These are phyloP conservation scores for Bothriochloa decipiens DNA, from an alignment of 176 grass and related monocot genomes.

Conservation along the genomic window DNA sequence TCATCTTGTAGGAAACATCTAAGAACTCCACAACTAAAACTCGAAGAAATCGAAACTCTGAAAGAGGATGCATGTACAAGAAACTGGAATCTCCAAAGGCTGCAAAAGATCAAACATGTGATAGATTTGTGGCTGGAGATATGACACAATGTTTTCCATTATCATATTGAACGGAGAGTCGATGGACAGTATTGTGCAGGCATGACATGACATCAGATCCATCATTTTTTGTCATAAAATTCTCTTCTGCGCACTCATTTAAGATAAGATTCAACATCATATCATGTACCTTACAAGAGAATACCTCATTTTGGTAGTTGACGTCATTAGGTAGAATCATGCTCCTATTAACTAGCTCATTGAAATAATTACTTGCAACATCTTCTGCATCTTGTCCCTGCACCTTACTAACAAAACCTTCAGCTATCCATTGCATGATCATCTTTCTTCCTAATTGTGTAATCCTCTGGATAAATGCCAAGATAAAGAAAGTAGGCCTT, in stretches of 20 bases:
- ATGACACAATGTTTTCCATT: background rate
- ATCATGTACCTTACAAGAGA: background rate
- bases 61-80: background rate
- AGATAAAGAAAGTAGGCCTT: conserved; percentile 18
- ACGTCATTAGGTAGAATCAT: background rate
- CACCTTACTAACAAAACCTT: conserved; percentile 10
- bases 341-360: conserved; percentile 28
- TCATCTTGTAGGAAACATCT: background rate
- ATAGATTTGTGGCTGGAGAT: background rate
- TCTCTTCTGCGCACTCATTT: background rate
- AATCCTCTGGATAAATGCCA: conserved; percentile 9
- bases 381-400: background rate
- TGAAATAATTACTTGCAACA: background rate
- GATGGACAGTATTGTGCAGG: background rate
- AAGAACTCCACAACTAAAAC: background rate
- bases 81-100: background rate
- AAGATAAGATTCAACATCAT: conserved; percentile 19
- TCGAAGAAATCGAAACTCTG: background rate
- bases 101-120: background rate
- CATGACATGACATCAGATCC: background rate
- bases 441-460: background rate
- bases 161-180: background rate
- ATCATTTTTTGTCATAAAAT: background rate
- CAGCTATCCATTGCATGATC: conserved; percentile 9
- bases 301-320: background rate